Evolutionary conservation across 805 yeast species (phyloP), one percentile per base, ranked within the genome.

Genomic region (Jamesozyma spencerorum): DNA sequence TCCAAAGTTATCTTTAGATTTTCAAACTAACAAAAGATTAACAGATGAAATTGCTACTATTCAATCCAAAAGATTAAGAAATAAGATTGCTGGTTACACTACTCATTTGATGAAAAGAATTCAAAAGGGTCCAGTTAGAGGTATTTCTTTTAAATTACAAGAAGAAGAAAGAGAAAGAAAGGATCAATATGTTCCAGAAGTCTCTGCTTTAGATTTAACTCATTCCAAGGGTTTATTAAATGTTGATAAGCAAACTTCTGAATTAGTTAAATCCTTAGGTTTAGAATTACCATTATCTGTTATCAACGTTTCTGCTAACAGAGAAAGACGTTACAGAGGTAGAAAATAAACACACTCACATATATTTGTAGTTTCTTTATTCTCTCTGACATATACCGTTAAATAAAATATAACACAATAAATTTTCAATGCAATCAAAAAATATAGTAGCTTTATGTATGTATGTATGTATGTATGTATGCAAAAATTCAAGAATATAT

Each of bases 111-210:
- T 92, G 98, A 92, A 86, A 81, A 88, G 99, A 80, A 92, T 92
- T 69, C 97, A 94, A 77, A 92, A 90, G 81, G 99, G 99, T 71
- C 99, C 99, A 79, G 99, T 92, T 65, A 88, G 97, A 82, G 99
- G 99, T 78, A 94, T 92, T 63, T 92, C 99, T 64, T 92, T 92
- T 95, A 94, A 94, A 75, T 85, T 92, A 69, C 99, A 92, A 81
- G 99, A 92, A 79, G 99, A 92, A 79, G 99, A 92, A 83, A 90
- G 98, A 82, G 99, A 92, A 80, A 85, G 98, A 79, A 92, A 94
- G 78, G 97, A 92, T 76, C 98, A 92, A 79, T 92, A 88, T 76
- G 98, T 94, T 66, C 99, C 99, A 75, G 97, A 88, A 72, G 94
- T 88, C 68, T 94, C 98, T 68, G 98, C 98, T 72, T 85, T 92